Evolutionary conservation across 2,329 filamentous ascomycete species (phyloP).

Genomic region (Dothiorella sarmentorum): DNA sequence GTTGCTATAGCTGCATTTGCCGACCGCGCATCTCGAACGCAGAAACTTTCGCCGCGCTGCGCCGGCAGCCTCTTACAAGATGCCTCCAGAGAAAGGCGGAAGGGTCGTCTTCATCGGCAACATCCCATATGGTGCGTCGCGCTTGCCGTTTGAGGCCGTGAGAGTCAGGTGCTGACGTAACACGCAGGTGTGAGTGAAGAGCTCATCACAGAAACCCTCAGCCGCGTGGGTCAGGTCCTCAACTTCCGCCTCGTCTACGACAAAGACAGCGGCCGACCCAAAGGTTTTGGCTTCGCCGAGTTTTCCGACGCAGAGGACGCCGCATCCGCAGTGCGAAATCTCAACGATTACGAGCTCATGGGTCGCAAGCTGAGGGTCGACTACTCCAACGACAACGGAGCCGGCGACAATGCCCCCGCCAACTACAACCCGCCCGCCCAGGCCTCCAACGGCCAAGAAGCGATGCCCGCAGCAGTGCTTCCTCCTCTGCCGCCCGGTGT

Average conservation of each 20-base stretch:
- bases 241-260: constrained; percentile 95
- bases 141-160: not conserved
- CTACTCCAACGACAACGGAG: constrained; percentile 86
- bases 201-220: constrained; percentile 91
- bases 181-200: constrained; percentile 83
- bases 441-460: constrained; percentile 42
- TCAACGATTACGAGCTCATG: constrained; percentile 95
- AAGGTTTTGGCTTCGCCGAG: constrained; percentile 95
- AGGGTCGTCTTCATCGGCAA: constrained; percentile 83
- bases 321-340: constrained; percentile 87
- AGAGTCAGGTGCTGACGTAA: constrained; percentile 16
- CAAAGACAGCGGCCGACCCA: constrained; percentile 88
- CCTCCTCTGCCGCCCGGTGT: constrained; percentile 81
- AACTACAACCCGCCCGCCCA: constrained; percentile 39
- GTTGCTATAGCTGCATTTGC: not conserved
- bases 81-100: constrained; percentile 71
- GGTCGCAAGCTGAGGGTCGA: constrained; percentile 91
- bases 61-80: constrained; percentile 7
- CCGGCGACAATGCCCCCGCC: constrained; percentile 41
- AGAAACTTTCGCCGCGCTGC: not conserved
- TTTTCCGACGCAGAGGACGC: constrained; percentile 91
- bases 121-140: constrained; percentile 68
- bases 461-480: constrained; percentile 49
- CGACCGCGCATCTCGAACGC: not conserved
- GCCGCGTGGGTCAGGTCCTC: constrained; percentile 81